These are phyloP conservation scores for Tympanopsis confertula DNA, from an alignment of 2,329 filamentous ascomycete species.

Conservation along the genomic window DNA sequence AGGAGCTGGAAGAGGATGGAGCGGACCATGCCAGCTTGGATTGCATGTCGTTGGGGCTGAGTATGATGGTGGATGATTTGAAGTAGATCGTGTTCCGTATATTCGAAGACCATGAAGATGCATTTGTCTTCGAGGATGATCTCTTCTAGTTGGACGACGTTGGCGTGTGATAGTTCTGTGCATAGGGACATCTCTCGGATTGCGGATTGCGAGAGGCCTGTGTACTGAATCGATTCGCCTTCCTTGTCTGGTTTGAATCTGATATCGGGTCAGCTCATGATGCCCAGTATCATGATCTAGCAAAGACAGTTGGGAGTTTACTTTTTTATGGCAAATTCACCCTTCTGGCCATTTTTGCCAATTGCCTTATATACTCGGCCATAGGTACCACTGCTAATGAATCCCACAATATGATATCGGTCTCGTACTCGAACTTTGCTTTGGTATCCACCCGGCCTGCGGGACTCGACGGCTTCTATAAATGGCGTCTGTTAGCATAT, in stretches of 20 bases:
- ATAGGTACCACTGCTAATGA: constrained; percentile 97
- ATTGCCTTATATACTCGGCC: constrained; percentile 94
- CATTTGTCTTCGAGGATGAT: constrained; percentile 98
- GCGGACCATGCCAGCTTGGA: constrained; percentile 78
- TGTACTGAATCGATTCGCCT: constrained; percentile 87
- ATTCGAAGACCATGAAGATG: constrained; percentile 99
- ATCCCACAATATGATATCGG: constrained; percentile 90
- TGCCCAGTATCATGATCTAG: background rate
- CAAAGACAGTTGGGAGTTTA: constrained; percentile 18
- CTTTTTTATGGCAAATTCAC: constrained; percentile 97
- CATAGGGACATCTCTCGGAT: constrained; percentile 96
- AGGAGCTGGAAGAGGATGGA: constrained; percentile 93
- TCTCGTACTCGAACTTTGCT: constrained; percentile 82
- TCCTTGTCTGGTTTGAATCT: constrained; percentile 96
- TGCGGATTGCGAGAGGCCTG: constrained; percentile 92
- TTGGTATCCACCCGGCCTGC: too few relatives aligned
- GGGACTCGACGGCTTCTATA: too few relatives aligned
- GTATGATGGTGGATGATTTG: constrained; percentile 98
- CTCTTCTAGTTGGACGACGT: constrained; percentile 83
- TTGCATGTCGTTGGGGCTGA: constrained; percentile 74
- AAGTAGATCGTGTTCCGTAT: constrained; percentile 90
- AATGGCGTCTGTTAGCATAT: too few relatives aligned
- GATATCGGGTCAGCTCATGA: constrained; percentile 2
- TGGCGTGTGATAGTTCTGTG: constrained; percentile 77
- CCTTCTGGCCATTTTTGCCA: constrained; percentile 58